Base-by-base conservation (phyloP, 2,329 filamentous ascomycete genomes). In the Thielaviopsis musarum region DNA sequence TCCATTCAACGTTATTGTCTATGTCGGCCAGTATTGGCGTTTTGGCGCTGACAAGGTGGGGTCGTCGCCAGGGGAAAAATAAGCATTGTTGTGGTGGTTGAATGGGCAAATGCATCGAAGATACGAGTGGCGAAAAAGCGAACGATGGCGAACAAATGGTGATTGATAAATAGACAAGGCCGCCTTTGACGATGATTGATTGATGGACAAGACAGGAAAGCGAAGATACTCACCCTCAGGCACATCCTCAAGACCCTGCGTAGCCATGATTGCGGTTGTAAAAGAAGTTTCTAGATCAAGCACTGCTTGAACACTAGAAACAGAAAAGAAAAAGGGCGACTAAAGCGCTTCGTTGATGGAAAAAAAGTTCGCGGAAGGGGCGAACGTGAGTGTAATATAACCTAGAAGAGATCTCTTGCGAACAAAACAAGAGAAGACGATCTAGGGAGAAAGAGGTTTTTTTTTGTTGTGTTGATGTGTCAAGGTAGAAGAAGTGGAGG, bases 161-260 rank as follows among this genome's bases (percentile, higher is more conserved):
- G 5, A 49, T 49, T 5, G 45, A 21, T 3, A n/a, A 9, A 49
- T 17, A 6, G 15, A 17, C 15, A 6, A 45, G 15, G 15, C 38
- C n/a, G 45, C 2, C 19, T 3, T 49, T 28, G 45, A 28, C 19
- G 45, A 52, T 17, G 17, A 30, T 19, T 26, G 28, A 19, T 41
- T 24, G 51, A 26, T 45, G n/a, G 38, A 13, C 45, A 19, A 49
- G 45, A 21, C 10, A n/a, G 45, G 41, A 24, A 22, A 53, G 30
- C 57, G 38, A 52, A 51, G 28, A 56, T 34, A 59, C 88, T 79
- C 80, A 95, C 89, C 83, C 81, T 95, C 90, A 74, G 88, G 86
- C 77, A 95, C 85, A 75, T 97, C 91, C 82, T 96, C 91, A 79
- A 97, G 89, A 82, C 91, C 91, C 82, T 94, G 95, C 70, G 89